phyloP scores from a whole-genome alignment of 768 basidiomycete species.

The Cantharellus cinnabarinus region DNA sequence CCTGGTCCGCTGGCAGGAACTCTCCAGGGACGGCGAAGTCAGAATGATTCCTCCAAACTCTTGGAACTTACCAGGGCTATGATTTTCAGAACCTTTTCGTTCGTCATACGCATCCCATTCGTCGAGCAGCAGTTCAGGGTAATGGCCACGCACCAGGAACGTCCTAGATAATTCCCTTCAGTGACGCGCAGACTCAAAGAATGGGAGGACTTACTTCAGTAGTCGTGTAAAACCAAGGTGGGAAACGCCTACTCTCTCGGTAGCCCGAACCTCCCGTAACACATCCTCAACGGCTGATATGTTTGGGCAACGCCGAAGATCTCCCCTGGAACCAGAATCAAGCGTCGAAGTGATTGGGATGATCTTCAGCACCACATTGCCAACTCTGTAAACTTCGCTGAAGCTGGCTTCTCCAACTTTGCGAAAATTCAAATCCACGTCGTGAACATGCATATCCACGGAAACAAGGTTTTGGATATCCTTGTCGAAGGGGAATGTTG shows the following conservation, averaged over 20 bases:
- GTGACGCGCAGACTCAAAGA: neutral
- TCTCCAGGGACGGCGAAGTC: conserved; percentile 25
- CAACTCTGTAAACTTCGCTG: conserved; percentile 87
- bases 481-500: conserved; percentile 45
- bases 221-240: conserved; percentile 63
- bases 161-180: conserved; percentile 25
- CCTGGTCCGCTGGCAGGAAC: conserved; percentile 50
- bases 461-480: conserved; percentile 5
- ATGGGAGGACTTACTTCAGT: conserved; percentile 20
- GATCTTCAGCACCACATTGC: conserved; percentile 76
- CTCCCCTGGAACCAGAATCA: neutral
- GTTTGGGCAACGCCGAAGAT: conserved; percentile 26
- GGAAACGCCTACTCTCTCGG: conserved; percentile 53
- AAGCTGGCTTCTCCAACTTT: conserved; percentile 96
- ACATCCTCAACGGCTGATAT: conserved; percentile 57
- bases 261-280: conserved; percentile 63
- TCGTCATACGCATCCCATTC: conserved; percentile 76
- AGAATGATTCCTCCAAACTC: neutral
- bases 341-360: conserved; percentile 37
- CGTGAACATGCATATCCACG: neutral
- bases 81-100: conserved; percentile 58
- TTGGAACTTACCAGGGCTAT: conserved; percentile 49
- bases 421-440: neutral
- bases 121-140: conserved; percentile 56
- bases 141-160: conserved; percentile 70